These are phyloP conservation scores for Salix purpurea DNA, from an alignment of 345 rosid species.

Conservation along the genomic window DNA sequence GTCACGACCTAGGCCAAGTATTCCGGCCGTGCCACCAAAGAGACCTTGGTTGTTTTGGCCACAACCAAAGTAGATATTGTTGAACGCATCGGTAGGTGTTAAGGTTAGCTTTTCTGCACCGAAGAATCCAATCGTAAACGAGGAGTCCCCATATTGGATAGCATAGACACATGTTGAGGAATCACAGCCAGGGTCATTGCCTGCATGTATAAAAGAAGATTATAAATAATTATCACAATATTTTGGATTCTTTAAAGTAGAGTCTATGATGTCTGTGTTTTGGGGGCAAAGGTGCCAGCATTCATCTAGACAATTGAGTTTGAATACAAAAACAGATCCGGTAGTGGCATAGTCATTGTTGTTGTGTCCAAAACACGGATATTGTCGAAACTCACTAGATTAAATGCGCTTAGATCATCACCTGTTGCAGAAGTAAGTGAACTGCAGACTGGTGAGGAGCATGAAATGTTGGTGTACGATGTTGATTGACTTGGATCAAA, in stretches of 20 bases:
- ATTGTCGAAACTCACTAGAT: too few species aligned
- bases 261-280: too few species aligned
- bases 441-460: constrained; percentile 40
- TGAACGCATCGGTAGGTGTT: constrained; percentile 41
- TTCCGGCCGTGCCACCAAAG: constrained; percentile 65
- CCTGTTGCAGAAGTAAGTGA: constrained; percentile 55
- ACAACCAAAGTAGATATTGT: constrained; percentile 62
- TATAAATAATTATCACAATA: too few species aligned
- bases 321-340: too few species aligned
- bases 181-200: constrained; percentile 41
- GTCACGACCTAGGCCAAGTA: constrained; percentile 81
- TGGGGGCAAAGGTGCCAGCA: too few species aligned
- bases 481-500: constrained; percentile 28
- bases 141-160: constrained; percentile 71
- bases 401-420: not conserved
- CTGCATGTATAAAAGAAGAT: constrained; percentile 20
- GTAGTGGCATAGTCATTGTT: too few species aligned
- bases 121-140: constrained; percentile 62
- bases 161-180: constrained; percentile 63
- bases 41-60: constrained; percentile 78
- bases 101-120: constrained; percentile 57
- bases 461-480: constrained; percentile 57
- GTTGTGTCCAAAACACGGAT: too few species aligned
- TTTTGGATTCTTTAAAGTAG: too few species aligned
- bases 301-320: too few species aligned